These are phyloP conservation scores for Trypanosoma scelopori DNA, from an alignment of 208 protist genomes.

Conservation along the genomic window DNA sequence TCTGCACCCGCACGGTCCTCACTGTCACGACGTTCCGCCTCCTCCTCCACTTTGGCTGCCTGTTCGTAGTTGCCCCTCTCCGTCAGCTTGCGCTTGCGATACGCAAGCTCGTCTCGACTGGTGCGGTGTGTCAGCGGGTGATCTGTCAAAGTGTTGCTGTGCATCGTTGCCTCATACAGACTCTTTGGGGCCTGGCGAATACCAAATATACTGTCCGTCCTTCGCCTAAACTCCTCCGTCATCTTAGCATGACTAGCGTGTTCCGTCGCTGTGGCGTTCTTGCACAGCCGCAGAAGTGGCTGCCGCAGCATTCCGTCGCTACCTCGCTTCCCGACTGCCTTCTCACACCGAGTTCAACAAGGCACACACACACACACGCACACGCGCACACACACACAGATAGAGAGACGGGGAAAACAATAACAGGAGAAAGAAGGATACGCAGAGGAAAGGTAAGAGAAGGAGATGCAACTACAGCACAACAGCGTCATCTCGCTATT, in stretches of 20 bases:
- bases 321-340: too few relatives aligned
- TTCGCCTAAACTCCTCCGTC: slow-evolving; percentile 21
- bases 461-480: too few relatives aligned
- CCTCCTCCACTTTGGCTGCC: slow-evolving; percentile 71
- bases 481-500: too few relatives aligned
- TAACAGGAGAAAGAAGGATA: too few relatives aligned
- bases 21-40: slow-evolving; percentile 62
- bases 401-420: too few relatives aligned
- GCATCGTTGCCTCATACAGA: slow-evolving; percentile 79
- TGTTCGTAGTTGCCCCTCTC: slow-evolving; percentile 81
- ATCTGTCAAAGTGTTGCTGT: slow-evolving; percentile 86
- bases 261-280: not conserved
- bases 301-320: slow-evolving; percentile 11
- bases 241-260: not conserved
- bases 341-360: too few relatives aligned
- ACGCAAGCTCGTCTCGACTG: slow-evolving; percentile 75
- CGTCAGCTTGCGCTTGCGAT: slow-evolving; percentile 82
- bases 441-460: too few relatives aligned
- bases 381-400: too few relatives aligned
- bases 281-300: slow-evolving; percentile 15
- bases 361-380: too few relatives aligned
- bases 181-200: slow-evolving; percentile 75
- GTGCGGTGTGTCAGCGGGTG: slow-evolving; percentile 84
- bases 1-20: slow-evolving; percentile 66
- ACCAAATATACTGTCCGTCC: slow-evolving; percentile 57